Base-by-base conservation (phyloP, 306 rosid species). In the Cercis canadensis region DNA sequence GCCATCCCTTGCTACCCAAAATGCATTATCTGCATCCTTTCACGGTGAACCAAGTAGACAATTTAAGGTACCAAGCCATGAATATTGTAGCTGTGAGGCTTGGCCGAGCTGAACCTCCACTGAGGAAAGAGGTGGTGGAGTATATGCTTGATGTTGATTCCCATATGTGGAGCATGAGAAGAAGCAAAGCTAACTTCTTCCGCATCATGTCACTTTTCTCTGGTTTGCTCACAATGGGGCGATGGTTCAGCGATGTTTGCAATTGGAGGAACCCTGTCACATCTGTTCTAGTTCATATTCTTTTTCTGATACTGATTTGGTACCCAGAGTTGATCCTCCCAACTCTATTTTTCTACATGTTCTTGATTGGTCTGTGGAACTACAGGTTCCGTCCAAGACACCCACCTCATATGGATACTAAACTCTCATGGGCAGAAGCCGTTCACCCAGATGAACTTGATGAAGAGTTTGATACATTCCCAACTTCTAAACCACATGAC, bases 71-170 rank as follows among this genome's bases (percentile, higher is more conserved):
- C 89, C 97, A 91, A 71, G 97, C 99, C 7, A 94, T 91, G 97
- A 89, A 81, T 59, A 91, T 86, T 11, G 99, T 94, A 18, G 94
- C 97, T 1, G 32, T 19, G 18, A 86, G 95, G 80, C 95, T 94
- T 0, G 79, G 96, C 53, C 63, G 99, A 59, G 97, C 99, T 3
- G 97, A 94, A 72, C 99, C 99, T 5, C 92, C 97, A 16, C 82
- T 91, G 1, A 82, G 99, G 57, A 94, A 89, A 70, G 99, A 94
- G 51, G 92, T 87, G 29, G 89, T 94, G 18, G 99, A 94, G 75
- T 94, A 86, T 91, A 94, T 94, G 99, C 56, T 94, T 16, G 97
- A 94, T 67, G 90, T 89, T 16, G 99, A 94, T 77, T 94, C 99
- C 9, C 95, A 89, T 47, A 74, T 90, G 80, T 90, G 99, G 99